Evolutionary conservation across 129 eudicot species (phyloP).

Genomic region (Sambucus nigra): DNA sequence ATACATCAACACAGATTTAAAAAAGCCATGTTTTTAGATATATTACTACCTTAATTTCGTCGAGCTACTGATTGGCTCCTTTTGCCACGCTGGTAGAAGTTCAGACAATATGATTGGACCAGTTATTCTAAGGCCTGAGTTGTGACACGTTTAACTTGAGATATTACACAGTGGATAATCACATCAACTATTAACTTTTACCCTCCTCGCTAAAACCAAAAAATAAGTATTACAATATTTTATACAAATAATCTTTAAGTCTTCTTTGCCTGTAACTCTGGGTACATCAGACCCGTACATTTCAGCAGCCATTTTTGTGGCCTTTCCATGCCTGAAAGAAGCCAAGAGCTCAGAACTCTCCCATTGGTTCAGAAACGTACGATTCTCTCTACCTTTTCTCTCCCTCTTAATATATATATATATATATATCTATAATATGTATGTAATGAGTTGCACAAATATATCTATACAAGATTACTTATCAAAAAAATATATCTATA

Average conservation of each 20-base stretch:
- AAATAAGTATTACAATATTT: conserved; percentile 17
- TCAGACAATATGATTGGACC: conserved; percentile 52
- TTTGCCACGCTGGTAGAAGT: conserved; percentile 39
- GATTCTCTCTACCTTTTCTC: conserved; percentile 15
- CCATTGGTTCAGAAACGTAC: conserved; percentile 30
- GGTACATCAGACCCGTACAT: conserved; percentile 54
- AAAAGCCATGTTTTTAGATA: neutral
- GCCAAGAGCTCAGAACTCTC: conserved; percentile 15
- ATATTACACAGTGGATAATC: conserved; percentile 31
- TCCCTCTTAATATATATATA: neutral
- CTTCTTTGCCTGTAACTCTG: conserved; percentile 34
- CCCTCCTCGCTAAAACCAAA: conserved; percentile 31
- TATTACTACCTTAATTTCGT: conserved; percentile 62
- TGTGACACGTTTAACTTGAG: conserved; percentile 24
- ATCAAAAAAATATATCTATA: too few relatives aligned
- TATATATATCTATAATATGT: too few relatives aligned
- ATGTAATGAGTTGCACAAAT: conserved; percentile 7
- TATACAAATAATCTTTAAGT: conserved; percentile 13
- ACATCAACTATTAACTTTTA: conserved; percentile 23
- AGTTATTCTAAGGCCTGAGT: conserved; percentile 18
- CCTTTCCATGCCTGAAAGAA: conserved; percentile 18
- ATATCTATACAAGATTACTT: conserved; percentile 34
- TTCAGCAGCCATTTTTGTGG: conserved; percentile 26
- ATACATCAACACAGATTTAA: neutral
- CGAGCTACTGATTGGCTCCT: conserved; percentile 67